phyloP scores from a whole-genome alignment of 345 rosid genomes.

The Gossypium arboreum region DNA sequence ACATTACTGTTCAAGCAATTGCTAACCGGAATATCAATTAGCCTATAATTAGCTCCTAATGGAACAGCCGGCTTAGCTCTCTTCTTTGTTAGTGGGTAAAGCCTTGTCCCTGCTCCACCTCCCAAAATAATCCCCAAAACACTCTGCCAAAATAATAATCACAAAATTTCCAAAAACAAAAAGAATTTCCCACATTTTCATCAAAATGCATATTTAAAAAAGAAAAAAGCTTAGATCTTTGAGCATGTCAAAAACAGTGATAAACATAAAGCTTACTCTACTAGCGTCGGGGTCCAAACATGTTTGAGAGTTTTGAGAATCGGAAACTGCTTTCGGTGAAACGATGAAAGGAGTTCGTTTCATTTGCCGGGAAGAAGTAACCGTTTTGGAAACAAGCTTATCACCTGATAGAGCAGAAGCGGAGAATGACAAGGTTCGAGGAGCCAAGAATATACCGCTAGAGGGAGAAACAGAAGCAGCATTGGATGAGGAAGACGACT shows the following conservation, averaged over 20 bases:
- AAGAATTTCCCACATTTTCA: no score
- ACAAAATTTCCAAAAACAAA: background rate
- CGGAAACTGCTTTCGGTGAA: conserved; percentile 84
- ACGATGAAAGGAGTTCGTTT: conserved; percentile 42
- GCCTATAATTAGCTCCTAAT: conserved; percentile 86
- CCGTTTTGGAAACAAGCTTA: conserved; percentile 24
- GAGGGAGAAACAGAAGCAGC: conserved; percentile 20
- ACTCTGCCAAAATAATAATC: conserved; percentile 43
- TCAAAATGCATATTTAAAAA: background rate
- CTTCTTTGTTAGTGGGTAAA: conserved; percentile 91
- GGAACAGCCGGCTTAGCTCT: conserved; percentile 98
- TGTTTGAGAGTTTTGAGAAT: conserved; percentile 80
- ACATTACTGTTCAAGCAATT: conserved; percentile 92
- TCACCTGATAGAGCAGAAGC: conserved; percentile 49
- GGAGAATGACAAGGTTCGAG: conserved; percentile 42
- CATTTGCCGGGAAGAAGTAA: conserved; percentile 13
- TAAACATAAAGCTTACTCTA: conserved; percentile 43
- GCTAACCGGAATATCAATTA: conserved; percentile 94
- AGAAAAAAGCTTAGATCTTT: background rate
- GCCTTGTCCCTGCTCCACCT: conserved; percentile 94
- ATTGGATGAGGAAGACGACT: conserved; percentile 10
- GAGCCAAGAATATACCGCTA: conserved; percentile 3
- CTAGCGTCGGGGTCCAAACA: conserved; percentile 98
- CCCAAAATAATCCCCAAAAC: conserved; percentile 91
- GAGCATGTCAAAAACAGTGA: background rate